A percentile compares a stretch with the other conserved stretches of the same genome.
Conservation (phyloP, 768 basidiomycete species). For the Tephrocybe sp. region DNA sequence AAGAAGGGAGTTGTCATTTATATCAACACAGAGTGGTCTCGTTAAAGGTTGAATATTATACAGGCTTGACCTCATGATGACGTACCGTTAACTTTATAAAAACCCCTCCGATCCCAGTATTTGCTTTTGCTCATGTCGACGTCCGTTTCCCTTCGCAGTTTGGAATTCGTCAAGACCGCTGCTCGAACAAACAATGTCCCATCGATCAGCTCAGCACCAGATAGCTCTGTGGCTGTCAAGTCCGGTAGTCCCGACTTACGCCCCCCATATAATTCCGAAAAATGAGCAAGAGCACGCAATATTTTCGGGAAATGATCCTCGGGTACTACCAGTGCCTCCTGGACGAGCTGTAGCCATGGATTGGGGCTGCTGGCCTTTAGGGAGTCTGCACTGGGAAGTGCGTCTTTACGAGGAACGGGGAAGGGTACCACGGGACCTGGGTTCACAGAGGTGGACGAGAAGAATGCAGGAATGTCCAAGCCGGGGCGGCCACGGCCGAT, state of each 20-base stretch:
- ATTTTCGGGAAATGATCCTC: constrained; percentile 50
- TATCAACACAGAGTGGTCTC: no score
- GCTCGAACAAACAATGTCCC: constrained; percentile 49
- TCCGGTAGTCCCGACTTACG: constrained; percentile 25
- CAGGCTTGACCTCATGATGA: no score
- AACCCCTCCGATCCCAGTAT: constrained; percentile 9
- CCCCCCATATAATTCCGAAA: constrained; percentile 23
- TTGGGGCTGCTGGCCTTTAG: constrained; percentile 43
- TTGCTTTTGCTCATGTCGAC: not conserved
- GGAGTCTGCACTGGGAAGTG: constrained; percentile 29
- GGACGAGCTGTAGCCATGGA: constrained; percentile 58
- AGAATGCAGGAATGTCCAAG: constrained; percentile 47
- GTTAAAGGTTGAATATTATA: no score
- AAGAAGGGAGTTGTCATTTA: no score
- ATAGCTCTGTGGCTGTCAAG: constrained; percentile 31
- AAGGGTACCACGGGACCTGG: constrained; percentile 16
- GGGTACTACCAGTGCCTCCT: constrained; percentile 53
- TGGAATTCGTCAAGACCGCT: constrained; percentile 2
- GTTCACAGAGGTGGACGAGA: constrained; percentile 25
- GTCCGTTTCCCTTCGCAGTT: not conserved
- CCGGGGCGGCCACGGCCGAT: constrained; percentile 28
- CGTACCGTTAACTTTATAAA: no score
- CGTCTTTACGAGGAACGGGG: constrained; percentile 24
- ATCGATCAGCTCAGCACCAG: constrained; percentile 47
- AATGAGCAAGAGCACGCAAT: constrained; percentile 39